phyloP scores from a whole-genome alignment of 768 basidiomycete genomes.

The Pholiota molesta region DNA sequence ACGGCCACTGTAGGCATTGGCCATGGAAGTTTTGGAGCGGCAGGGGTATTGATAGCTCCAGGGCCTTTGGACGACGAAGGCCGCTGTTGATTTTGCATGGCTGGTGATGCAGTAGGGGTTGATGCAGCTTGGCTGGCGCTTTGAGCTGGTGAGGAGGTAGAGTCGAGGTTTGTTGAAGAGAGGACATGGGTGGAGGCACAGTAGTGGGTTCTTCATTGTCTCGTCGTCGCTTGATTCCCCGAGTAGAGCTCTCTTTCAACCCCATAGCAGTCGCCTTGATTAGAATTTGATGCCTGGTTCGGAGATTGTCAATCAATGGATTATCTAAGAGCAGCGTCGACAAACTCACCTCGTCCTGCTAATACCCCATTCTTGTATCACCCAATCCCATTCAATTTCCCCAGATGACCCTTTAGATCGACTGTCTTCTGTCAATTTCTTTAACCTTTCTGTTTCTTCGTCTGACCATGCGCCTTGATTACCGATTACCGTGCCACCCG shows the following conservation, averaged over 20 bases:
- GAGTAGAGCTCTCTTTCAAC: slow-evolving; percentile 71
- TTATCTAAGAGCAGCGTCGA: background rate
- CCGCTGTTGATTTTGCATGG: slow-evolving; percentile 48
- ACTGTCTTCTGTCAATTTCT: slow-evolving; percentile 70
- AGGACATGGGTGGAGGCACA: slow-evolving; percentile 29
- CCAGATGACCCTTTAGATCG: slow-evolving; percentile 48
- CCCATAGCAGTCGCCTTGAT: slow-evolving; percentile 81
- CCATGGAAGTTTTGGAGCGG: slow-evolving; percentile 51
- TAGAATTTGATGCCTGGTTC: slow-evolving; percentile 74
- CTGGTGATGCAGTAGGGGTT: slow-evolving; percentile 56
- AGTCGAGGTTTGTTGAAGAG: slow-evolving; percentile 29
- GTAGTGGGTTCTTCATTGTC: slow-evolving; percentile 29
- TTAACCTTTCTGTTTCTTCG: slow-evolving; percentile 72
- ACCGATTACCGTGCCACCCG: slow-evolving; percentile 36
- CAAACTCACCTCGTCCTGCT: slow-evolving; percentile 66
- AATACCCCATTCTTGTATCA: slow-evolving; percentile 73
- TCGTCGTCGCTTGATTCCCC: slow-evolving; percentile 59
- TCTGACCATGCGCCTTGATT: slow-evolving; percentile 81
- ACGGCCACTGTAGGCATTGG: slow-evolving; percentile 77
- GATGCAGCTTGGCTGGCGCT: slow-evolving; percentile 42
- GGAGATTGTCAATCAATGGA: background rate
- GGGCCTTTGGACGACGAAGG: slow-evolving; percentile 35
- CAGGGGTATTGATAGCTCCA: slow-evolving; percentile 22
- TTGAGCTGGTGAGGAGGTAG: slow-evolving; percentile 25
- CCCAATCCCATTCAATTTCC: slow-evolving; percentile 82